Evolutionary conservation across 768 basidiomycete species (phyloP), one percentile per base, ranked within the genome.

Genomic region (Nevesoporus exiguus): DNA sequence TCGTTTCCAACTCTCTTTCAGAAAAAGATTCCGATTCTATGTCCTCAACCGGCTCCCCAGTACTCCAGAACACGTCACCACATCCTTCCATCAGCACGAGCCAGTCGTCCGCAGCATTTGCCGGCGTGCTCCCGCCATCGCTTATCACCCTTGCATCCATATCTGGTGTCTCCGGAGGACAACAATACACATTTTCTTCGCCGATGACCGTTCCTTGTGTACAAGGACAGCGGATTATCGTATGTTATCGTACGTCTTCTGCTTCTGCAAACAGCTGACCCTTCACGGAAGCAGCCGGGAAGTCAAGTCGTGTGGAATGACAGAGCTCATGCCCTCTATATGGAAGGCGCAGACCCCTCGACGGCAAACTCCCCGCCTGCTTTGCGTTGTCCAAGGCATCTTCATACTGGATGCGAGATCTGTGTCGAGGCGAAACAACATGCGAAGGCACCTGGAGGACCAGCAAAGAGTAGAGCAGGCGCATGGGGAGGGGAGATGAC

Each of bases 401-500:
- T 91, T 1, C 81, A 86, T 60, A 82, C 81, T 6, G 81, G 80
- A 31, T 91, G 88, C 60, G 82, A 87, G 60, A 88, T 90, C 54
- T 91, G 88, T 60, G 81, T 86, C n/a, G 83, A 83, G 59, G 81
- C 83, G 0, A 84, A 76, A 61, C 74, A 68, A 0, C 34, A 30
- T 15, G 14, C 56, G n/a, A 71, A 61, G 54, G 49, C 49, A 21
- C 70, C 66, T 9, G 65, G 68, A 24, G 68, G 66, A 10, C 54
- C 62, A 2, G 50, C 48, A 31, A 66, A 66, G 41, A 58, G 59
- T 19, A 66, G 66, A 43, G 25, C 52, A 27, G 41, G 56, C 5
- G 61, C 62, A 5, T 64, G 68, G 68, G 69, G 68, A 42, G 70
- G 63, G 17, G 66, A 62, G 40, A 51, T 41, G 11, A 61, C 57